Conservation (phyloP, 2,329 filamentous ascomycete genomes). For the Torrubiellomyces zombiae region DNA sequence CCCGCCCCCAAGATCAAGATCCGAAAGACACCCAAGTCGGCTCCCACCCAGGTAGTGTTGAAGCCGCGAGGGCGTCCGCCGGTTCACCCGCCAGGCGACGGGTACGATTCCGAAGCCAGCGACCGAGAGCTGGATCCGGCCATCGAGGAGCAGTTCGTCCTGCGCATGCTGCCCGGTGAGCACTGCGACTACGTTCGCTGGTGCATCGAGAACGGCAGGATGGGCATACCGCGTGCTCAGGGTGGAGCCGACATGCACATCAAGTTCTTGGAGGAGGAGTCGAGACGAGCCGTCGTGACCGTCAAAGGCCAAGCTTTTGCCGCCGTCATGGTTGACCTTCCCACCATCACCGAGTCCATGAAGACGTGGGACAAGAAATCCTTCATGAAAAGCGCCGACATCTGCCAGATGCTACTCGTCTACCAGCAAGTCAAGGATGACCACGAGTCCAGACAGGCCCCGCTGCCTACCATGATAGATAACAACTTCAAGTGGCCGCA, state of each 20-base stretch:
- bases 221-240: constrained; percentile 46
- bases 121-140: constrained; percentile 76
- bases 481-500: constrained; percentile 61
- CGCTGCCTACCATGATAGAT: constrained; percentile 58
- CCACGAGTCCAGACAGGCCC: constrained; percentile 44
- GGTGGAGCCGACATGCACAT: constrained; percentile 66
- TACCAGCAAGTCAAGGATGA: constrained; percentile 51
- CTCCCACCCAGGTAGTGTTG: constrained; percentile 25
- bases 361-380: constrained; percentile 84
- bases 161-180: constrained; percentile 75
- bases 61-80: constrained; percentile 54
- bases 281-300: constrained; percentile 54
- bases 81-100: constrained; percentile 59
- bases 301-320: constrained; percentile 59
- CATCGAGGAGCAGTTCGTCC: constrained; percentile 75
- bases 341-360: constrained; percentile 77
- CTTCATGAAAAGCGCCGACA: constrained; percentile 78
- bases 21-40: constrained; percentile 20
- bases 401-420: constrained; percentile 78
- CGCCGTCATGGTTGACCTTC: constrained; percentile 65
- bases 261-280: constrained; percentile 61
- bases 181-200: constrained; percentile 72
- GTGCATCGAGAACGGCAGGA: constrained; percentile 58
- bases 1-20: constrained; percentile 39
- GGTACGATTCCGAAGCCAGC: constrained; percentile 91